phyloP scores from a whole-genome alignment of 75 land plant genomes.

The Pseudotsuga menziesii region DNA sequence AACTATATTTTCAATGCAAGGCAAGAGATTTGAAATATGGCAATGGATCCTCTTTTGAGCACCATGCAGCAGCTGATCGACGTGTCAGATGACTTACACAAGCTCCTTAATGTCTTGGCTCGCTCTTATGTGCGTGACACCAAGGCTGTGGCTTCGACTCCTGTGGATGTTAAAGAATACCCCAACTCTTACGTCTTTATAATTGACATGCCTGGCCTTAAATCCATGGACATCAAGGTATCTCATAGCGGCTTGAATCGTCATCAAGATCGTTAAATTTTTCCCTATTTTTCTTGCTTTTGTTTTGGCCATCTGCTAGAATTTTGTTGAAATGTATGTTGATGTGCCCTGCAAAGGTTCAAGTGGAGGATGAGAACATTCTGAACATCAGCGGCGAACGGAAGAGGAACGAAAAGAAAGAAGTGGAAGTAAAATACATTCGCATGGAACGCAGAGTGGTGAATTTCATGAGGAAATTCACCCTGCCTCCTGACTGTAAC shows the following conservation, averaged over 20 bases:
- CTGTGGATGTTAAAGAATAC: constrained; percentile 59
- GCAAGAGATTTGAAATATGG: neutral
- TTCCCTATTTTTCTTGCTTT: no score
- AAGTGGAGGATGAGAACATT: constrained; percentile 26
- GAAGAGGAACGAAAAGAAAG: constrained; percentile 17
- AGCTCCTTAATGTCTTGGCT: neutral
- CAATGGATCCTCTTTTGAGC: constrained; percentile 1
- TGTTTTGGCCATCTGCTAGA: neutral
- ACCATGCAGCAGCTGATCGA: neutral
- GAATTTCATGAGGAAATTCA: constrained; percentile 61
- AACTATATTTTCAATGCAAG: neutral
- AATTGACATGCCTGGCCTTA: constrained; percentile 62
- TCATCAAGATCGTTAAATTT: no score
- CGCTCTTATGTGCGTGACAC: constrained; percentile 28
- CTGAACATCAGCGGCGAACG: constrained; percentile 19
- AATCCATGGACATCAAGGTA: constrained; percentile 47
- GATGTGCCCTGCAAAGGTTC: constrained; percentile 12
- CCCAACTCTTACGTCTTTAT: constrained; percentile 49
- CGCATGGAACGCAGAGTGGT: constrained; percentile 58
- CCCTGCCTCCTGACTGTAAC: constrained; percentile 54
- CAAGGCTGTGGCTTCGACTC: constrained; percentile 43
- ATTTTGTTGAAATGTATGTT: neutral
- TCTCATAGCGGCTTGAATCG: neutral
- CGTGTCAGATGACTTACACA: constrained; percentile 9
- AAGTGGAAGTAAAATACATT: constrained; percentile 35